These are phyloP conservation scores for Aspergillus clavatus DNA, from an alignment of 2,329 filamentous ascomycete species.

Conservation along the genomic window DNA sequence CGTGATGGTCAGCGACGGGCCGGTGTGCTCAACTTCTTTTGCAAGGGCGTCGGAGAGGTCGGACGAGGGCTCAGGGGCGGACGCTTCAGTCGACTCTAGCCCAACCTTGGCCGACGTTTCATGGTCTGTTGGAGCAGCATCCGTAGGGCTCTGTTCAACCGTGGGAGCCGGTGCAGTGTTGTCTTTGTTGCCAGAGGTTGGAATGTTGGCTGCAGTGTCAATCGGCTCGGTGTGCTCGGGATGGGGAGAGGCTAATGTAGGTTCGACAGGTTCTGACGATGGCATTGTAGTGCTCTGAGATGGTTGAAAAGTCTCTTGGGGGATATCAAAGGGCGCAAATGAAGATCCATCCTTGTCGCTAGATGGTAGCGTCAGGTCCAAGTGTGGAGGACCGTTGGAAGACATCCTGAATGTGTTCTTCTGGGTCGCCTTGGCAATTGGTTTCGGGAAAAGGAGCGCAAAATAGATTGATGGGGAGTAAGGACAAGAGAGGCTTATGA, in stretches of 20 bases:
- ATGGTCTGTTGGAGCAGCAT: constrained; percentile 10
- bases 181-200: constrained; percentile 22
- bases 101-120: constrained; percentile 17
- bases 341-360: constrained; percentile 14
- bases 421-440: neutral
- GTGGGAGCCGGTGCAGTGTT: constrained; percentile 13
- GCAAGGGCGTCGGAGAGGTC: constrained; percentile 24
- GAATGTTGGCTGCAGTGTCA: constrained; percentile 5
- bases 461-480: neutral
- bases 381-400: constrained; percentile 20
- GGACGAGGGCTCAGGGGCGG: constrained; percentile 17
- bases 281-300: constrained; percentile 9
- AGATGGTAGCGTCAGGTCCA: constrained; percentile 14
- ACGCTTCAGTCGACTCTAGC: constrained; percentile 19
- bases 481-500: neutral
- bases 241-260: constrained; percentile 8
- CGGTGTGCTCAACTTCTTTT: constrained; percentile 36
- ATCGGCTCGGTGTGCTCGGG: constrained; percentile 11
- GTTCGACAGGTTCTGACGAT: constrained; percentile 9
- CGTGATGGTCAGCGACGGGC: constrained; percentile 57
- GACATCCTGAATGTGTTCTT: constrained; percentile 10
- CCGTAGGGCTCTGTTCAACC: constrained; percentile 10
- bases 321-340: constrained; percentile 15
- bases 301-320: constrained; percentile 16
- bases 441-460: neutral